These are phyloP conservation scores for Polytolypa hystricis DNA, from an alignment of 2,329 filamentous ascomycete genomes.

Conservation along the genomic window DNA sequence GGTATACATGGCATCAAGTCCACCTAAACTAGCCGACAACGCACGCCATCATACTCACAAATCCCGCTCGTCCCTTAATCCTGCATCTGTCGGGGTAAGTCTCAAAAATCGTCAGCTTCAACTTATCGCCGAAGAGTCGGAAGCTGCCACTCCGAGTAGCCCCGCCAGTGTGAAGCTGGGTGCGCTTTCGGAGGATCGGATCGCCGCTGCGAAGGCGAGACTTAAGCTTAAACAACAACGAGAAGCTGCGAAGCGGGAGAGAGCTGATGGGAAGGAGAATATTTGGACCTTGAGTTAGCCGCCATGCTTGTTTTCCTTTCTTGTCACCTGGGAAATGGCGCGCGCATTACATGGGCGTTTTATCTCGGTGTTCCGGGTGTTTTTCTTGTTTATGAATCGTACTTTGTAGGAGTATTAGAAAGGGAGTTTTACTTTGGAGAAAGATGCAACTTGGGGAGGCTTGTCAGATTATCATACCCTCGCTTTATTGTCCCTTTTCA, in stretches of 20 bases:
- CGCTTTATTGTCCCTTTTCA: too few species aligned
- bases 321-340: not conserved
- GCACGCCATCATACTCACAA: not conserved
- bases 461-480: too few species aligned
- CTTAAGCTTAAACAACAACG: conserved; percentile 22
- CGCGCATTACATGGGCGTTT: not conserved
- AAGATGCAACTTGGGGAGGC: too few species aligned
- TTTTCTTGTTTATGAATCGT: too few species aligned
- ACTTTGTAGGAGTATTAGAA: too few species aligned
- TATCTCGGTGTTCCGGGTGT: not conserved
- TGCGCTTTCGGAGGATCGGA: conserved; percentile 21
- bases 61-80: conserved; percentile 2
- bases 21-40: too few species aligned
- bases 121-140: too few species aligned
- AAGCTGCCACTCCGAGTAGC: too few species aligned
- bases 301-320: not conserved
- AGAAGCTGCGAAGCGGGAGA: conserved; percentile 10
- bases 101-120: too few species aligned
- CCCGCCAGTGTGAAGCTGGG: conserved; percentile 11
- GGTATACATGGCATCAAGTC: conserved; percentile 17
- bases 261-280: conserved; percentile 25
- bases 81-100: too few species aligned
- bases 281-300: conserved; percentile 7
- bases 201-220: conserved; percentile 25
- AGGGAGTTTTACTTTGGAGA: too few species aligned